A percentile compares a stretch with the other conserved stretches of the same genome.
Conservation (phyloP, 75 land plant species). For the Pseudotsuga menziesii region DNA sequence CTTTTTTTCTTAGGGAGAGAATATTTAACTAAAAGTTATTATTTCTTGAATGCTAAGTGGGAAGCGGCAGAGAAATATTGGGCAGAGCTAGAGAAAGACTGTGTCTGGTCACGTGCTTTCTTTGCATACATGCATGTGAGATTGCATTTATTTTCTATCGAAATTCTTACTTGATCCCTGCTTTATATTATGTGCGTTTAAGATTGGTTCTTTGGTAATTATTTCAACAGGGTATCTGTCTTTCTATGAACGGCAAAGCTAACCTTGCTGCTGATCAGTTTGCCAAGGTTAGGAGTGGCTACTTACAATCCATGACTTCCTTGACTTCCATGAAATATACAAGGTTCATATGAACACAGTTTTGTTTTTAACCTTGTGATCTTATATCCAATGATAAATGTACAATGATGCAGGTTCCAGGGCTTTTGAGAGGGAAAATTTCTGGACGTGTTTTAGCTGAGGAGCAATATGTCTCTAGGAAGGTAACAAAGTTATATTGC, state of each 20-base stretch:
- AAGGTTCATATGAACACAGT: not conserved
- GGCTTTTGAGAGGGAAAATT: constrained; percentile 35
- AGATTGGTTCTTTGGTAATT: not conserved
- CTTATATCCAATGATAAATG: not conserved
- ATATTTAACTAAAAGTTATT: not conserved
- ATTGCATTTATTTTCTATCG: not conserved
- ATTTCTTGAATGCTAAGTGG: constrained; percentile 17
- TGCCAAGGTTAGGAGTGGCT: constrained; percentile 20
- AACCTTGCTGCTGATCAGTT: constrained; percentile 27
- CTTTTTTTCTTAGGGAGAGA: not conserved
- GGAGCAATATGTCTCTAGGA: constrained; percentile 44
- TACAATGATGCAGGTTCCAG: constrained; percentile 24
- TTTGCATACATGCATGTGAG: constrained; percentile 44
- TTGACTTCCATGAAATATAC: not conserved
- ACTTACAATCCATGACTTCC: not conserved
- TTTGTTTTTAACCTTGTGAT: not conserved
- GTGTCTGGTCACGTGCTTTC: constrained; percentile 42
- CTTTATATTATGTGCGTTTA: not conserved
- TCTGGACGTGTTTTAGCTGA: constrained; percentile 44
- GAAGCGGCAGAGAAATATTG: constrained; percentile 37
- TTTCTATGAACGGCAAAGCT: constrained; percentile 28
- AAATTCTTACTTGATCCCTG: not conserved
- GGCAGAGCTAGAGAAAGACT: constrained; percentile 36
- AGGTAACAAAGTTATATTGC: constrained; percentile 20
- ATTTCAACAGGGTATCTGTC: constrained; percentile 28